phyloP scores from a whole-genome alignment of 1,139 yeast genomes.

The Blastobotrys petasosporus region DNA sequence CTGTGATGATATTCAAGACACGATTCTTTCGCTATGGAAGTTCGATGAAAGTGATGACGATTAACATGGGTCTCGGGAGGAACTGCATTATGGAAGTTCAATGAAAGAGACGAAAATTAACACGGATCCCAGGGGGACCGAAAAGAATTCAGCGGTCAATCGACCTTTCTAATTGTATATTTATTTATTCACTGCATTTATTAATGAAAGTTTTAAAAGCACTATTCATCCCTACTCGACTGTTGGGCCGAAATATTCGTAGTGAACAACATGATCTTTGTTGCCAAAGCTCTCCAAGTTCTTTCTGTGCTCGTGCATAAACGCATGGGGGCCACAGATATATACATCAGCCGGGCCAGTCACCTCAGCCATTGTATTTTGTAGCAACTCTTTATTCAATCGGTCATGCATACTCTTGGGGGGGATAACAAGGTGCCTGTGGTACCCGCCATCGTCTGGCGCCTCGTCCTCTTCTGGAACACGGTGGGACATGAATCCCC shows the following conservation, averaged over 20 bases:
- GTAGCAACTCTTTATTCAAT: conserved; percentile 18
- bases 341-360: conserved; percentile 17
- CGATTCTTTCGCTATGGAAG: conserved; percentile 1
- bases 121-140: no score
- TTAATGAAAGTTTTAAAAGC: not conserved
- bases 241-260: conserved; percentile 17
- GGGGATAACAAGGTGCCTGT: conserved; percentile 8
- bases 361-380: conserved; percentile 9
- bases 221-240: conserved; percentile 4
- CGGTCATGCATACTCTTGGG: conserved; percentile 15
- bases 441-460: conserved; percentile 10
- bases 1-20: not conserved
- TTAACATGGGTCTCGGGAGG: no score
- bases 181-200: not conserved
- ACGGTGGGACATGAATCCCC: conserved; percentile 18
- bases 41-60: no score
- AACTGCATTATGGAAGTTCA: no score
- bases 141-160: no score
- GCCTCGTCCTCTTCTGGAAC: conserved; percentile 5
- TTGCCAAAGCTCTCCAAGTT: conserved; percentile 10
- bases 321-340: conserved; percentile 22
- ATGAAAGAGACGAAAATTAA: no score
- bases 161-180: not conserved
- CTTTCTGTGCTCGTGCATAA: conserved; percentile 18
- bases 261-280: conserved; percentile 10